These are phyloP conservation scores for Aspergillus tubingensis DNA, from an alignment of 2,329 filamentous ascomycete species.

Conservation along the genomic window DNA sequence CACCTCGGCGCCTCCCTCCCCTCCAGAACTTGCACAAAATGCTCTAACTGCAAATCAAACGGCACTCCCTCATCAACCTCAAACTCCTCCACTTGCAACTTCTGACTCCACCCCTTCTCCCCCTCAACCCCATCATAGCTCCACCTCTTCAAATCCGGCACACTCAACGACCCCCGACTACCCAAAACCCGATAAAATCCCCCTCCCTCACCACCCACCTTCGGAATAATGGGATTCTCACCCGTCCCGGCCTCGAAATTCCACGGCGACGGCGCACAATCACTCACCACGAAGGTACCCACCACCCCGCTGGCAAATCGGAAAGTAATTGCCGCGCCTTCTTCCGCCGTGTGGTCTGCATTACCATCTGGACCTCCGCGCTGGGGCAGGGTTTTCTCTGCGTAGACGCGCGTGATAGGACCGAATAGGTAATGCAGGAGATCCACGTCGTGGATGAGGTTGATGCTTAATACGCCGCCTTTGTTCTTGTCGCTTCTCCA, in stretches of 20 bases:
- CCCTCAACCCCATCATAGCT: slow-evolving; percentile 44
- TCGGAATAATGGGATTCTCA: slow-evolving; percentile 58
- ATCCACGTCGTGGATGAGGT: slow-evolving; percentile 64
- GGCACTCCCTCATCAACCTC: slow-evolving; percentile 38
- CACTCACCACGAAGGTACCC: slow-evolving; percentile 59
- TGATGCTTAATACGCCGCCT: slow-evolving; percentile 58
- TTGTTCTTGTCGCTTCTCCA: slow-evolving; percentile 49
- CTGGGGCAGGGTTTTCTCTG: slow-evolving; percentile 49
- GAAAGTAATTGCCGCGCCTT: slow-evolving; percentile 58
- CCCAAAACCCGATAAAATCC: not conserved
- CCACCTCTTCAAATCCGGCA: slow-evolving; percentile 57
- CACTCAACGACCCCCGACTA: slow-evolving; percentile 35
- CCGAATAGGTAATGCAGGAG: slow-evolving; percentile 60
- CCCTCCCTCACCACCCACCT: slow-evolving; percentile 16
- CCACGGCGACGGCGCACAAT: slow-evolving; percentile 54
- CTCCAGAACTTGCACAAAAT: slow-evolving; percentile 55
- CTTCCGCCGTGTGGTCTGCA: slow-evolving; percentile 51
- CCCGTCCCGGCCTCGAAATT: slow-evolving; percentile 61
- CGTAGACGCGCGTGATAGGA: slow-evolving; percentile 54
- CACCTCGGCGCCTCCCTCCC: not conserved
- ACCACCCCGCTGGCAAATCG: slow-evolving; percentile 57
- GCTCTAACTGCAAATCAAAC: slow-evolving; percentile 56
- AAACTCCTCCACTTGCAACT: slow-evolving; percentile 38
- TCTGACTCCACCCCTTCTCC: slow-evolving; percentile 46
- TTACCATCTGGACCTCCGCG: slow-evolving; percentile 31